These are phyloP conservation scores for Marvania coccoides DNA, from an alignment of 139 green algal genomes.

Conservation along the genomic window DNA sequence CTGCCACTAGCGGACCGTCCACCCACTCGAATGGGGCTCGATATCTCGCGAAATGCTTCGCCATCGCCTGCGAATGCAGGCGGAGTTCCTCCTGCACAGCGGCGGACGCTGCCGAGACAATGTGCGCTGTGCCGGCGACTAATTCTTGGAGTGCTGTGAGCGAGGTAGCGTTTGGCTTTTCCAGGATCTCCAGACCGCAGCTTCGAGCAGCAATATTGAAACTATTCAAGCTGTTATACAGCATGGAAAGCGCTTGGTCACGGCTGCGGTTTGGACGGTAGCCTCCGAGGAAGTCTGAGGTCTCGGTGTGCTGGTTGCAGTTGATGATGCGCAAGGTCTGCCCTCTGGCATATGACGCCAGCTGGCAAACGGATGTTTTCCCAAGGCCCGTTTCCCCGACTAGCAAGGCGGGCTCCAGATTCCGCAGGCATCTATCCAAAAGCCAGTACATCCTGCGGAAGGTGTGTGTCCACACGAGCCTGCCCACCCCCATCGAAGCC, in stretches of 20 bases:
- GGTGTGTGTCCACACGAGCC: slow-evolving; percentile 88
- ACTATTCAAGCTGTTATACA: neutral
- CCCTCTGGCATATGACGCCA: slow-evolving; percentile 70
- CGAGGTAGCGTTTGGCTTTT: neutral
- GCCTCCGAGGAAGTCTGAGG: slow-evolving; percentile 92
- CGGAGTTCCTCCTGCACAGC: neutral
- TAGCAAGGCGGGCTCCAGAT: slow-evolving; percentile 88
- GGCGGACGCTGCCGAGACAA: neutral
- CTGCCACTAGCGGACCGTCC: slow-evolving; percentile 90
- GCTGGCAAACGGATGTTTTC: slow-evolving; percentile 97
- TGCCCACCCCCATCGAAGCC: slow-evolving; percentile 5
- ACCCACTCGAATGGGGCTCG: slow-evolving; percentile 79
- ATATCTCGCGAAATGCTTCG: slow-evolving; percentile 19
- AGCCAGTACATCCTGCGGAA: slow-evolving; percentile 74
- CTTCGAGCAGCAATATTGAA: slow-evolving; percentile 4
- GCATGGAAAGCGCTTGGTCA: neutral
- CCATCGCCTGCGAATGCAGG: neutral
- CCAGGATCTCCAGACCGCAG: slow-evolving; percentile 1
- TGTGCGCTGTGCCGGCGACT: neutral
- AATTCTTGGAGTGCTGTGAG: neutral
- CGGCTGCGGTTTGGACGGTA: slow-evolving; percentile 63
- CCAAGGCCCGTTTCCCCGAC: slow-evolving; percentile 94
- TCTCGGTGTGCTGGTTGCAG: slow-evolving; percentile 99
- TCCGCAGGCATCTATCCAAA: slow-evolving; percentile 46
- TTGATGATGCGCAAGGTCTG: slow-evolving; percentile 91